A percentile compares a stretch with the other conserved stretches of the same genome.
These are phyloP conservation scores for Myxozyma monticola DNA, from an alignment of 805 yeast genomes.

Conservation along the genomic window DNA sequence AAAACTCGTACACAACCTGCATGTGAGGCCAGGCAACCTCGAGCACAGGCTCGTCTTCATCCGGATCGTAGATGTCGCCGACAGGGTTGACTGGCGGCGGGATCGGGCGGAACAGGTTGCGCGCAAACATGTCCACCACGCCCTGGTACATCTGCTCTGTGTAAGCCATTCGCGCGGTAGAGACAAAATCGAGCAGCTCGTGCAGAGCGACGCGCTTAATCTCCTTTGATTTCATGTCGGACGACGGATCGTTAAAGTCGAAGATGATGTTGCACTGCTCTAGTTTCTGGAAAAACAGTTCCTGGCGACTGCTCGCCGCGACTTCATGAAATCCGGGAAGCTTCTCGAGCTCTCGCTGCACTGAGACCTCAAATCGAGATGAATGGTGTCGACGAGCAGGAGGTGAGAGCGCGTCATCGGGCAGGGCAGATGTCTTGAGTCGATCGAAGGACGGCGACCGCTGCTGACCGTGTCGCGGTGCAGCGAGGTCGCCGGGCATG, in stretches of 20 bases:
- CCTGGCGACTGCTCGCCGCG: conserved; percentile 73
- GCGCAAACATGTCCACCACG: conserved; percentile 85
- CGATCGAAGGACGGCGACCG: conserved; percentile 52
- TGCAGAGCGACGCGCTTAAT: conserved; percentile 82
- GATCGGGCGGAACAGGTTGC: conserved; percentile 88
- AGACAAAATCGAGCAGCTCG: conserved; percentile 85
- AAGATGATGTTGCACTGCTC: conserved; percentile 94
- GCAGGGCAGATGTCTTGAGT: conserved; percentile 55
- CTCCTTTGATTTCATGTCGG: conserved; percentile 90
- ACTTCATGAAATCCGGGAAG: conserved; percentile 89
- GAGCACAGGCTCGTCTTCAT: conserved; percentile 96
- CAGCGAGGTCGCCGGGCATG: conserved; percentile 40
- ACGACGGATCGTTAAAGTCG: conserved; percentile 91
- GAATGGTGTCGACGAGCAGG: conserved; percentile 91
- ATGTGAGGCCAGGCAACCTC: conserved; percentile 99
- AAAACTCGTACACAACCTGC: conserved; percentile 94
- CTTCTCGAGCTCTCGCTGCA: conserved; percentile 63
- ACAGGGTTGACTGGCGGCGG: conserved; percentile 98
- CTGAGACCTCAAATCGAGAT: conserved; percentile 82
- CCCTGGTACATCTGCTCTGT: conserved; percentile 88
- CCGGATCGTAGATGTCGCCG: conserved; percentile 96
- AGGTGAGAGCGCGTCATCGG: conserved; percentile 65
- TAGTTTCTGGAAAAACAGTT: conserved; percentile 79
- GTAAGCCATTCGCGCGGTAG: conserved; percentile 76
- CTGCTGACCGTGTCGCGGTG: conserved; percentile 27